Evolutionary conservation across 257 asterid genomes (phyloP), one percentile per base, ranked within the genome.

Genomic region (Oldenlandia corymbosa): DNA sequence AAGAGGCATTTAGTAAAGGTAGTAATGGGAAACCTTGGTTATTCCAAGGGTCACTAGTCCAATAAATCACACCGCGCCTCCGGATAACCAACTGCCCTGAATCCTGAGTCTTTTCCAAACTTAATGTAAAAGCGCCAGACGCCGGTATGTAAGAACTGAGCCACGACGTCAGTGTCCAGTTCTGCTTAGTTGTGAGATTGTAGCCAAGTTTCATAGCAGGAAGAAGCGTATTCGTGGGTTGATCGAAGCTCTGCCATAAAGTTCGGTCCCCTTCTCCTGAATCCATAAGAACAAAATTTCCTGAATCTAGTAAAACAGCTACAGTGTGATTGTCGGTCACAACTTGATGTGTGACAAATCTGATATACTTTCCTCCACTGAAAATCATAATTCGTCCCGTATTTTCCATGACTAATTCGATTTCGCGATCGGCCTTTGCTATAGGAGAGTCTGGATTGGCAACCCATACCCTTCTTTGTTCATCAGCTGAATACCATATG

Each of bases 101-200:
- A 9, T 42, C 28, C 39, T 10, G 58, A 39, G 51, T 73, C 74
- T 81, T 79, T 77, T 57, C 81, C 80, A 14, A 85, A 69, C 71
- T 56, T 55, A 65, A 59, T 14, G 80, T 49, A 60, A 83, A 83
- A 62, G 83, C 58, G 24, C 94, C 94, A 0, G 79, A 5, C 3
- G 76, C 76, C 2, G 82, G 85, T 58, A 73, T 36, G 0, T 0
- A 3, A 2, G 5, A 5, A 11, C 65, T 57, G 24, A 79, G 53
- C 94, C 89, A 81, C 23, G 95, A 88, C n/a, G 83, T 50, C 5
- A 83, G 74, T 0, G 52, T 78, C 82, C 83, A 74, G 11, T 73
- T 74, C 46, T 70, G 57, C 27, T 68, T 70, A 10, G 84, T 72
- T 12, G 74, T 66, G 48, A n/a, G 77, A 58, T 87, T 71, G 49